Conservation (phyloP, 805 yeast species). For the Yueomyces sp. region DNA sequence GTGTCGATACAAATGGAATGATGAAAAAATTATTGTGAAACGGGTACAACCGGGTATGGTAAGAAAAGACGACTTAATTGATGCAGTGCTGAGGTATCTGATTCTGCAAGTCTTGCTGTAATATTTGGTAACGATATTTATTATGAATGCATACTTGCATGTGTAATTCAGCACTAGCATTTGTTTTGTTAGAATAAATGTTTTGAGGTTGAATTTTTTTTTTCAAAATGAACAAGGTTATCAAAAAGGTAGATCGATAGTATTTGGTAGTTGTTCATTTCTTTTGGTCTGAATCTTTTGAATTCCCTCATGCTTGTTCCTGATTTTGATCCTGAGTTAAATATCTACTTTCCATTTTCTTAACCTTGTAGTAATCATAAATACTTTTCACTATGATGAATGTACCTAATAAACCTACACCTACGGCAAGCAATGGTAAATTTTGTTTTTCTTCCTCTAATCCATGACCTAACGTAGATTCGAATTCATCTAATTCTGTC, state of each 20-base stretch:
- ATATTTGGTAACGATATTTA: no score
- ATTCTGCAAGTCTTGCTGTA: no score
- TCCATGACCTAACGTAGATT: slow-evolving; percentile 20
- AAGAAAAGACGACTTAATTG: no score
- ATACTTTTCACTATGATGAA: slow-evolving; percentile 53
- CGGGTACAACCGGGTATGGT: no score
- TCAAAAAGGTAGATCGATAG: neutral
- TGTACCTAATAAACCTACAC: slow-evolving; percentile 54
- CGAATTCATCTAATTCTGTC: slow-evolving; percentile 16
- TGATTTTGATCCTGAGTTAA: slow-evolving; percentile 13
- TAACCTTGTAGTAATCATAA: slow-evolving; percentile 63
- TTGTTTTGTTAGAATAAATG: neutral
- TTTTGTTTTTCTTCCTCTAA: slow-evolving; percentile 19
- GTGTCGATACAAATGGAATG: no score
- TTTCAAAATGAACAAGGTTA: neutral
- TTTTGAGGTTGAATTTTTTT: neutral
- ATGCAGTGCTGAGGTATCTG: no score
- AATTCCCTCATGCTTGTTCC: no score
- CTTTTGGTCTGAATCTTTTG: no score
- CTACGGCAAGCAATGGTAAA: slow-evolving; percentile 45
- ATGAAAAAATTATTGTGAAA: no score
- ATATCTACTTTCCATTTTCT: slow-evolving; percentile 47
- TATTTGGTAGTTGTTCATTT: no score
- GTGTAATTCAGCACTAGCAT: no score
- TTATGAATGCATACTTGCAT: no score